Evolutionary conservation across 129 eudicot species (phyloP).

Genomic region (Dittrichia graveolens): DNA sequence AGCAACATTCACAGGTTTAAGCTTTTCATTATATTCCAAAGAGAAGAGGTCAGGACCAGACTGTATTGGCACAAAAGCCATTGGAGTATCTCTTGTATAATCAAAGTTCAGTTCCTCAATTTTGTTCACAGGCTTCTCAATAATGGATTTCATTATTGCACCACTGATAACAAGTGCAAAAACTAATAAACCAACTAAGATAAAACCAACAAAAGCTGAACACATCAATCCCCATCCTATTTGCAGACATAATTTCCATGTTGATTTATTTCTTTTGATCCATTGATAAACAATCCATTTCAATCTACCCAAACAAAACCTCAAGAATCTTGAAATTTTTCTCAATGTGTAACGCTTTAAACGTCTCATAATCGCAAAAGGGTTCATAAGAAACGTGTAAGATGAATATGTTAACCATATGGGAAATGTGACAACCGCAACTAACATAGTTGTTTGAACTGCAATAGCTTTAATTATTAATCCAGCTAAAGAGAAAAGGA

Average conservation of each 20-base stretch:
- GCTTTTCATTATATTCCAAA: constrained; percentile 22
- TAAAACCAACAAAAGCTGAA: constrained; percentile 39
- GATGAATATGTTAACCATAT: constrained; percentile 41
- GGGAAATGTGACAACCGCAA: constrained; percentile 47
- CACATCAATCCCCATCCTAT: constrained; percentile 49
- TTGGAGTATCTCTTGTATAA: constrained; percentile 59
- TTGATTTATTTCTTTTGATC: constrained; percentile 39
- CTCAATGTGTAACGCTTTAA: constrained; percentile 21
- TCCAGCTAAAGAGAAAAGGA: constrained; percentile 31
- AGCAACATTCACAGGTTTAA: constrained; percentile 1
- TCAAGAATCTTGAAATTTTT: constrained; percentile 23
- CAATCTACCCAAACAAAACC: constrained; percentile 22
- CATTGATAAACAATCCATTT: constrained; percentile 31
- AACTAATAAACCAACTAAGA: constrained; percentile 48
- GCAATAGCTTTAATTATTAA: constrained; percentile 34
- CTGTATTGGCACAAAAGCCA: constrained; percentile 54
- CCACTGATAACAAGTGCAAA: constrained; percentile 48
- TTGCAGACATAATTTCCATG: constrained; percentile 41
- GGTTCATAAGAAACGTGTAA: constrained; percentile 42
- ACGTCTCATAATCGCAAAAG: constrained; percentile 36
- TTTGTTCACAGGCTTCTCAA: constrained; percentile 45
- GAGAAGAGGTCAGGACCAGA: constrained; percentile 23
- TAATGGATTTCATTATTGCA: constrained; percentile 33
- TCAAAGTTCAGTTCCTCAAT: constrained; percentile 52
- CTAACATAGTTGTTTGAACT: constrained; percentile 40